Evolutionary conservation across 2,329 filamentous ascomycete genomes (phyloP).

Genomic region (Trichothecium roseum): DNA sequence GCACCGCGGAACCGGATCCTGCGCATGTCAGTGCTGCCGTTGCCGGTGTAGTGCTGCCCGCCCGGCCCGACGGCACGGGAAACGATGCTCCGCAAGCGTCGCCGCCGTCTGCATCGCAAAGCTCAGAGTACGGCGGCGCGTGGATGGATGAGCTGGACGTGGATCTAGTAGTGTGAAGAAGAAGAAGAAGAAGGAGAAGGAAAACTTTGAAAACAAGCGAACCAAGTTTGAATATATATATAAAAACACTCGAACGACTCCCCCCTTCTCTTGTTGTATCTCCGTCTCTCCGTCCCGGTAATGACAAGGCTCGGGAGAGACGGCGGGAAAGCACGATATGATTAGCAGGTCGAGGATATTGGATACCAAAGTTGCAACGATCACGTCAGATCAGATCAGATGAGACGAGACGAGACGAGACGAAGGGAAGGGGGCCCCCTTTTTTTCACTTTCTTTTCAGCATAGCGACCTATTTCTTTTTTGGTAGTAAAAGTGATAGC

Average conservation of each 20-base stretch:
- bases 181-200: not conserved
- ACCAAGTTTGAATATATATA: not conserved
- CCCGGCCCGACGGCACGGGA: too few relatives aligned
- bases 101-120: constrained; percentile 18
- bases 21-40: too few relatives aligned
- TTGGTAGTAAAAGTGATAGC: too few relatives aligned
- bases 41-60: too few relatives aligned
- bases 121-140: constrained; percentile 26
- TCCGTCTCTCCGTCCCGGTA: too few relatives aligned
- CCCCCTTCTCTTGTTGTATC: not conserved
- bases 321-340: not conserved
- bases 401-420: too few relatives aligned
- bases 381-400: too few relatives aligned
- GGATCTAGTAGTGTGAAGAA: not conserved
- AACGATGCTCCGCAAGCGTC: too few relatives aligned
- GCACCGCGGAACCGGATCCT: too few relatives aligned
- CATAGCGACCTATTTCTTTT: too few relatives aligned
- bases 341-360: not conserved
- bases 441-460: too few relatives aligned
- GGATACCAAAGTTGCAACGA: not conserved
- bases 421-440: too few relatives aligned
- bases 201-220: not conserved
- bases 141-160: constrained; percentile 25
- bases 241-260: not conserved
- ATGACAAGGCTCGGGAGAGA: not conserved